These are phyloP conservation scores for Pythium pyrilobum DNA, from an alignment of 352 stramenopile species.

Conservation along the genomic window DNA sequence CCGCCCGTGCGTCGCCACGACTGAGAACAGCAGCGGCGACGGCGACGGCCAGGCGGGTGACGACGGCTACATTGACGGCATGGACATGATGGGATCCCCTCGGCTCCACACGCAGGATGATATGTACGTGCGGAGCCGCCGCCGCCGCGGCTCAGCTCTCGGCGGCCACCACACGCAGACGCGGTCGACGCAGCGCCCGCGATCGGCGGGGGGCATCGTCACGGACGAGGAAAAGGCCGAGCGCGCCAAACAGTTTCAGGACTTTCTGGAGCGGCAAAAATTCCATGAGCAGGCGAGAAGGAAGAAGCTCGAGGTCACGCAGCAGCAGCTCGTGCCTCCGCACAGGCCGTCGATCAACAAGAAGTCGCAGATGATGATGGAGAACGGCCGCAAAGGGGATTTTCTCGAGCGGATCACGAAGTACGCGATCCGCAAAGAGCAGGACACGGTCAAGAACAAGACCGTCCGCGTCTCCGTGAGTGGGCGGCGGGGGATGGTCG, in stretches of 20 bases:
- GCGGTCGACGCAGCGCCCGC: slow-evolving; percentile 29
- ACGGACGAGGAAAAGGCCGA: slow-evolving; percentile 44
- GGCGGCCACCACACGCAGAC: not conserved
- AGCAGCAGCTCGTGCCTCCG: slow-evolving; percentile 45
- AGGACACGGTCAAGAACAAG: slow-evolving; percentile 77
- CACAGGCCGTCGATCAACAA: slow-evolving; percentile 81
- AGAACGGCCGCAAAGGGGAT: slow-evolving; percentile 72
- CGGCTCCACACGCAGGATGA: slow-evolving; percentile 42
- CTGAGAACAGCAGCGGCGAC: slow-evolving; percentile 10
- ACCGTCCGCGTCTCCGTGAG: slow-evolving; percentile 50
- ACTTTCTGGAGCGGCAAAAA: slow-evolving; percentile 68
- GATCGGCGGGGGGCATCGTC: slow-evolving; percentile 41
- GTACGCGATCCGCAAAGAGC: slow-evolving; percentile 73
- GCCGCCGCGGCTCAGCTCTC: slow-evolving; percentile 10
- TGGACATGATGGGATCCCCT: slow-evolving; percentile 15
- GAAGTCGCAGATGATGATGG: slow-evolving; percentile 73
- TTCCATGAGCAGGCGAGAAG: slow-evolving; percentile 63
- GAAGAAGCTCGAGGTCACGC: slow-evolving; percentile 61
- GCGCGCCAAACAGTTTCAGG: slow-evolving; percentile 47
- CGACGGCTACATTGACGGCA: slow-evolving; percentile 9
- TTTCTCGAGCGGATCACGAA: slow-evolving; percentile 77
- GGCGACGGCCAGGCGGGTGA: no score
- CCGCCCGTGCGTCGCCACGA: slow-evolving; percentile 32
- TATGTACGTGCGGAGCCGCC: slow-evolving; percentile 31
- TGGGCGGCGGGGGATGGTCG: not conserved